Evolutionary conservation across 768 basidiomycete genomes (phyloP).

Genomic region (Lactarius psammicola): DNA sequence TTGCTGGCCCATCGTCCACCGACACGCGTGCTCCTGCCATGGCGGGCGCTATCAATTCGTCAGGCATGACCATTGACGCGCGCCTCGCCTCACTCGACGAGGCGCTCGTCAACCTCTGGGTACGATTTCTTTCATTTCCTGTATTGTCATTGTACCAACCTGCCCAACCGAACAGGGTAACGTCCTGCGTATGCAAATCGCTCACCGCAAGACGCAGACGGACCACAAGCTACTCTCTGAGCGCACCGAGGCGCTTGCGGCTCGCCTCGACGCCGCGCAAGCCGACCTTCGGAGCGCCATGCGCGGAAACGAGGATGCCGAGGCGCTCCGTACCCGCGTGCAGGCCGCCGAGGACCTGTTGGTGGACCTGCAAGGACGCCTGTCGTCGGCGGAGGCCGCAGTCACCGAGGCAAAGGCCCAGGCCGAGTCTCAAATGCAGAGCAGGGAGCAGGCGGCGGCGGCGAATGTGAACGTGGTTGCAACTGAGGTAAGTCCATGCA

Average conservation of each 20-base stretch:
- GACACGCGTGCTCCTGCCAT: slow-evolving; percentile 10
- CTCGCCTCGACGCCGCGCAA: slow-evolving; percentile 24
- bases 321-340: slow-evolving; percentile 7
- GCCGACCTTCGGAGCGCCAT: slow-evolving; percentile 15
- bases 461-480: not conserved
- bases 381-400: slow-evolving; percentile 3
- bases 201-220: slow-evolving; percentile 30
- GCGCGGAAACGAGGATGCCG: slow-evolving; percentile 12
- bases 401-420: slow-evolving; percentile 23
- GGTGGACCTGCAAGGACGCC: slow-evolving; percentile 13
- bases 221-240: slow-evolving; percentile 29
- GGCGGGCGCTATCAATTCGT: not conserved
- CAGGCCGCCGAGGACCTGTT: slow-evolving; percentile 12
- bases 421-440: slow-evolving; percentile 37
- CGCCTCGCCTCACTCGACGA: slow-evolving; percentile 27
- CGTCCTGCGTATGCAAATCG: slow-evolving; percentile 29
- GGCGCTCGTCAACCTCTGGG: slow-evolving; percentile 30
- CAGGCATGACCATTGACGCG: slow-evolving; percentile 11
- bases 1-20: not conserved
- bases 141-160: not conserved
- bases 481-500: slow-evolving; percentile 21
- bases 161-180: slow-evolving; percentile 14
- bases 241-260: slow-evolving; percentile 24
- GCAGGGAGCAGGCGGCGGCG: not conserved
- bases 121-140: not conserved